Evolutionary conservation across 805 yeast species (phyloP), one percentile per base, ranked within the genome.

Genomic region (Metschnikowia kunwiensis): DNA sequence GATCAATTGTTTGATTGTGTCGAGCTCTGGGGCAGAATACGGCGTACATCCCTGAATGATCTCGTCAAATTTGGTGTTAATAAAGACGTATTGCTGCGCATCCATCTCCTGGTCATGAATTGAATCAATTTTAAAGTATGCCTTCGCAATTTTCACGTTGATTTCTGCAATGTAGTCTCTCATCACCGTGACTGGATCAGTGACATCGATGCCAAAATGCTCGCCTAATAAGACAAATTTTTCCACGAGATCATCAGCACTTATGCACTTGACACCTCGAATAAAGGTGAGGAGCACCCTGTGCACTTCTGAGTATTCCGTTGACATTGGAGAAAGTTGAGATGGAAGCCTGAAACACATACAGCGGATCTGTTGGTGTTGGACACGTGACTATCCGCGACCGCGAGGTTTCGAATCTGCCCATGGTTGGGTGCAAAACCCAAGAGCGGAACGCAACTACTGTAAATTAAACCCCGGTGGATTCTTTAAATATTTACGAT

Each of bases 61-160:
- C 4, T 63, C 70, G 31, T 70, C 71, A 3, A 60, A 50, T 12
- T 52, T 45, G 7, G 64, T 58, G 47, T 75, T 75, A 16, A 73
- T 60, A 29, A 72, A 63, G 13, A 61, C 53, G 46, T 66, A 73
- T 21, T 50, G 40, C 7, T 55, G 43, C 7, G 44, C 54, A 4
- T 63, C 60, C 5, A 61, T 49, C 3, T 52, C 44, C 42, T 72
- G 72, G 43, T 59, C 61, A 34, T 57, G 59, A 36, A 45, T 58
- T 53, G 59, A 60, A 49, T 59, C 72, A 44, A 77, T 55, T 36
- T 65, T 70, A 44, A 73, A 62, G 16, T 71, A 75, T 20, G 69
- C 54, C 3, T 51, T 51, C 1, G 55, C 57, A 14, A 75, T 53
- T 5, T 44, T 38, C 14, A 46, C 38, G 50, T 66, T 66, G 42